Base-by-base conservation (phyloP, 2,329 filamentous ascomycete genomes). In the Monosporascus sp. region DNA sequence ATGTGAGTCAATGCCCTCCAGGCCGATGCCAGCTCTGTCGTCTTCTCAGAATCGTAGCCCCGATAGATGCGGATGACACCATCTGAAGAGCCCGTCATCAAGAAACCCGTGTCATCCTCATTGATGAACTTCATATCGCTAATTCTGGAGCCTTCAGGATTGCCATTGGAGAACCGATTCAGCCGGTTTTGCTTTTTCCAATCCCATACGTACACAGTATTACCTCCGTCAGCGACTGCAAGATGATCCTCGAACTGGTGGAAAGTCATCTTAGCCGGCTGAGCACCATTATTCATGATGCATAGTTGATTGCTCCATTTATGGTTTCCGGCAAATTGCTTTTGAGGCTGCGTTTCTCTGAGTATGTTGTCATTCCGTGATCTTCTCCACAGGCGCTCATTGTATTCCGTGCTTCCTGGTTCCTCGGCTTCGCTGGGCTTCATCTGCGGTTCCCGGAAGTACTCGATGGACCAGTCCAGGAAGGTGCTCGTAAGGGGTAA, bases 401-500 rank as follows among this genome's bases (percentile, higher is more conserved):
- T 99, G 72, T 97, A 99, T 69, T 97, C 92, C 17, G 90, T 90
- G 65, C 91, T 97, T 36, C 94, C 94, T 16, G 94, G 94, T 67
- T 99, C 94, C 63, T 99, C 94, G 24, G 92, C 90, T 69, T 99
- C 94, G 54, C 89, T 92, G 3, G 91, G 87, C 67, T 94, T 95
- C 94, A 99, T 97, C 71, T 99, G 94, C 34, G 94, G 94, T 70
- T 97, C 92, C 31, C 92, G 90, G 79, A 97, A 99, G 69, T 99
- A 97, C 70, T 93, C 93, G 45, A 94, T 91, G 4, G 92, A 96
- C 92, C 93, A 99, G 59, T 96, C 90, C 58, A 96, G 79, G 70
- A 97, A 96, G 8, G 81, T 86, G 68, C 91, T 96, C 55, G 82
- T 81, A 19, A 99, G 71, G 1, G 94, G 94, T 27, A 97, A 80